Conservation (phyloP, 2,329 filamentous ascomycete genomes). For the Neonectria coccinea region DNA sequence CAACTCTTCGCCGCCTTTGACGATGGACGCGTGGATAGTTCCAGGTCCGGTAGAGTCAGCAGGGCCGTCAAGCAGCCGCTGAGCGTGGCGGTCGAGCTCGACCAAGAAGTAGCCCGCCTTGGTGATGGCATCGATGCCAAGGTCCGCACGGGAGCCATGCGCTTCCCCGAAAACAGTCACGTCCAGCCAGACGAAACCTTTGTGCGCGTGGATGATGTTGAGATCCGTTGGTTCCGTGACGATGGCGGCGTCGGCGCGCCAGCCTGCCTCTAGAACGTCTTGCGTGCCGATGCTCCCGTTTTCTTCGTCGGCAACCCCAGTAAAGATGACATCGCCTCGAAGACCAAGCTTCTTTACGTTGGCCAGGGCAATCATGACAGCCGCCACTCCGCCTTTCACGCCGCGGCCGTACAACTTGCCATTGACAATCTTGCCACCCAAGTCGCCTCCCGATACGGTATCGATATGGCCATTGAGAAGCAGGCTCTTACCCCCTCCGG, state of each 20-base stretch:
- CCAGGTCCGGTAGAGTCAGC: constrained; percentile 52
- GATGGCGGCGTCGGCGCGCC: constrained; percentile 64
- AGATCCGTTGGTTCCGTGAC: constrained; percentile 61
- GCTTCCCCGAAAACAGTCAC: constrained; percentile 56
- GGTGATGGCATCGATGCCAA: constrained; percentile 63
- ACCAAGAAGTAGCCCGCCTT: constrained; percentile 60
- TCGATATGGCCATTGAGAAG: constrained; percentile 67
- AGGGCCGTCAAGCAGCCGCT: constrained; percentile 45
- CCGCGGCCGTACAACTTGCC: constrained; percentile 60
- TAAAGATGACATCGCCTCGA: constrained; percentile 63
- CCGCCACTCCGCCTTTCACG: constrained; percentile 64
- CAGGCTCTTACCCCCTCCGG: constrained; percentile 59
- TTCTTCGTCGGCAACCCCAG: constrained; percentile 67
- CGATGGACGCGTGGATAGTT: constrained; percentile 60
- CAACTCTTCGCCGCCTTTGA: constrained; percentile 63
- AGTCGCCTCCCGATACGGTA: constrained; percentile 64
- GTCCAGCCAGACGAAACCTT: constrained; percentile 62
- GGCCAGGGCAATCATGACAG: constrained; percentile 56
- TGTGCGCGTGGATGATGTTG: constrained; percentile 59
- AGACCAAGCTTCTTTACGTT: constrained; percentile 53
- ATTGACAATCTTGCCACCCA: constrained; percentile 56
- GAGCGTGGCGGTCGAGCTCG: constrained; percentile 57
- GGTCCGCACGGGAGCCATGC: constrained; percentile 57
- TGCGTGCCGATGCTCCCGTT: constrained; percentile 62
- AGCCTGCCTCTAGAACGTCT: constrained; percentile 62